Evolutionary conservation across 1,139 yeast species (phyloP).

Genomic region (Saccharomyces hybrid): DNA sequence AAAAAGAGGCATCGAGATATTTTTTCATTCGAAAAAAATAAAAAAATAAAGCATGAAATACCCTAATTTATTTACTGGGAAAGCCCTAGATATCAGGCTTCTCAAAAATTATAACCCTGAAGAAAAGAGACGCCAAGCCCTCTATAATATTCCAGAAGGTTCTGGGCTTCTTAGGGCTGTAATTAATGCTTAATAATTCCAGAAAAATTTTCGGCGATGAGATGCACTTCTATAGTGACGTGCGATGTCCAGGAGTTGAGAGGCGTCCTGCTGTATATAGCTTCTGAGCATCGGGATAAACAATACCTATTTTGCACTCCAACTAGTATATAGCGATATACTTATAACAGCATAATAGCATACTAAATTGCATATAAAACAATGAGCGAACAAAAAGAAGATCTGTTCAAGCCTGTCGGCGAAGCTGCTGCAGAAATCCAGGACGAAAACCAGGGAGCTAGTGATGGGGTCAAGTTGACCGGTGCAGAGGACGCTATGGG

Average conservation of each 20-base stretch:
- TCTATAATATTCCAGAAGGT: neutral
- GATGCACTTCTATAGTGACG: neutral
- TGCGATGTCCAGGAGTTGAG: neutral
- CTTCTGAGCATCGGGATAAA: neutral
- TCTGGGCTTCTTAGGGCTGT: neutral
- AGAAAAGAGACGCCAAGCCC: no score
- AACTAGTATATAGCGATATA: neutral
- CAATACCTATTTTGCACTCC: neutral
- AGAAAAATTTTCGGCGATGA: neutral
- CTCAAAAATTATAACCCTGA: no score
- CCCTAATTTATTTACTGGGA: no score
- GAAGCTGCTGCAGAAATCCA: slow-evolving; percentile 41
- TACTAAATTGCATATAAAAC: neutral
- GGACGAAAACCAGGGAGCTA: slow-evolving; percentile 26
- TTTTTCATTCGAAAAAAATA: neutral
- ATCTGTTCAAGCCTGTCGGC: slow-evolving; percentile 51
- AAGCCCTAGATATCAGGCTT: no score
- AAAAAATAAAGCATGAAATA: no score
- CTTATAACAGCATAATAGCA: no score
- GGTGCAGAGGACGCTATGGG: slow-evolving; percentile 72
- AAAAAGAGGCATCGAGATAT: neutral
- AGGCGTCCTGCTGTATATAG: neutral
- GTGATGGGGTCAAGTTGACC: slow-evolving; percentile 35
- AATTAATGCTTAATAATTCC: neutral
- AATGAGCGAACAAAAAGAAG: slow-evolving; percentile 25